phyloP scores from a whole-genome alignment of 192 early-diverging fungal genomes.

The Rhizoclosmatium sp. region DNA sequence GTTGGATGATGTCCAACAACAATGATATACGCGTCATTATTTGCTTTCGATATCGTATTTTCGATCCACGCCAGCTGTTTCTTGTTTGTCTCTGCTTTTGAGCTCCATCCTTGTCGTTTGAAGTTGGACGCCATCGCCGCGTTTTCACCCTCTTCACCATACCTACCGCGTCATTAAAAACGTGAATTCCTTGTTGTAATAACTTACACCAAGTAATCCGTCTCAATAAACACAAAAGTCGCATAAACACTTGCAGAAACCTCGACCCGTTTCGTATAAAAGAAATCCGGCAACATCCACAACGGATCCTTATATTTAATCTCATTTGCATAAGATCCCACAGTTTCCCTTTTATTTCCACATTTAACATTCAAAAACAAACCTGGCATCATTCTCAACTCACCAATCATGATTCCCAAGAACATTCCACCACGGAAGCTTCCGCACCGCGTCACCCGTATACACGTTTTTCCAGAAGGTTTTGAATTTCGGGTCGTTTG shows the following conservation, averaged over 20 bases:
- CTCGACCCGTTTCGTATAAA: conserved; percentile 2
- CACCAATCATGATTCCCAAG: not conserved
- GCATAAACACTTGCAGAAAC: conserved; percentile 1
- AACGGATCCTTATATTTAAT: not conserved
- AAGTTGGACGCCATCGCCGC: conserved; percentile 9
- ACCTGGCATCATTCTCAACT: not conserved
- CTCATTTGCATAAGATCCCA: not conserved
- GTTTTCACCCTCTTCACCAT: not conserved
- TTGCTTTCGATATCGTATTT: not conserved
- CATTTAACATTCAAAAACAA: not conserved
- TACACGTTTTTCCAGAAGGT: conserved; percentile 15
- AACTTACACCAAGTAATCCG: not conserved
- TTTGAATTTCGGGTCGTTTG: conserved; percentile 13
- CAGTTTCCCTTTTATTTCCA: conserved; percentile 4
- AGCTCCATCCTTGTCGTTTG: conserved; percentile 13
- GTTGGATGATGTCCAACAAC: conserved; percentile 29
- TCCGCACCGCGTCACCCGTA: not conserved
- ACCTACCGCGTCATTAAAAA: not conserved
- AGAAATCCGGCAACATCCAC: conserved; percentile 13
- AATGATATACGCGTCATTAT: conserved; percentile 32
- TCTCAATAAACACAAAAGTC: conserved; percentile 26
- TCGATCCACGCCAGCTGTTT: conserved; percentile 37
- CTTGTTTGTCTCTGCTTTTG: not conserved
- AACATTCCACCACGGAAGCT: conserved; percentile 11
- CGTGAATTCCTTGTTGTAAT: too few relatives aligned